Evolutionary conservation across 2,329 filamentous ascomycete genomes (phyloP), one percentile per base, ranked within the genome.

Genomic region (Parastagonospora avenae): DNA sequence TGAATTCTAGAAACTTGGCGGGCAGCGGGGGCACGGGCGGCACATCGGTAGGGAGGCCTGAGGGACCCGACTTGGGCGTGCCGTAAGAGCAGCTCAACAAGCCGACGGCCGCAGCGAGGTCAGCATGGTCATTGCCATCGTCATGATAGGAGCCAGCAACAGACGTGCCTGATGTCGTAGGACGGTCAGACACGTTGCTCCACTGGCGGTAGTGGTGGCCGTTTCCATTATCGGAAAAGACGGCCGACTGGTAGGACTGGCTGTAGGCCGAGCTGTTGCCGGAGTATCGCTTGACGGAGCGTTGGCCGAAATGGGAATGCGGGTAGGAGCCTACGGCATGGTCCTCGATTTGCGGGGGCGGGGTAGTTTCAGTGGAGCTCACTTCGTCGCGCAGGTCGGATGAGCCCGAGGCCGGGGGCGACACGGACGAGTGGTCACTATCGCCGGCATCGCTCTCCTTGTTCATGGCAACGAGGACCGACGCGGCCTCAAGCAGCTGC

Each of bases 381-480:
- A 87, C 82, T 50, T 91, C 89, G 63, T 88, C 87, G 46, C 83
- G 86, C 50, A 81, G 72, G 58, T 93, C 91, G 24, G 90, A 95
- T 46, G 88, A 91, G 24, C 86, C 87, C 28, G 91, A 96, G 15
- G 89, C 89, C 16, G 86, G 86, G 2, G 92, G 91, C 15, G 92
- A 96, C 16, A 83, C 82, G 30, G 91, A 94, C 31, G 92, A 93
- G 46, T 87, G 81, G 68, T 96, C 91, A 74, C 91, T 95, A 55
- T 68, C 65, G 65, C 85, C 86, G 4, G 85, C 86, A 35, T 82
- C 79, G 41, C 80, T 81, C 55, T 88, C 82, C 50, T 78, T 72
- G 68, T 86, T 97, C 92, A 99, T 97, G 68, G 87, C 88, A 52
- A 97, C 88, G 59, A 99, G 81, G 45, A 97, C 94, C n/a, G 92